These are phyloP conservation scores for Brassica cretica DNA, from an alignment of 345 rosid genomes.

Conservation along the genomic window DNA sequence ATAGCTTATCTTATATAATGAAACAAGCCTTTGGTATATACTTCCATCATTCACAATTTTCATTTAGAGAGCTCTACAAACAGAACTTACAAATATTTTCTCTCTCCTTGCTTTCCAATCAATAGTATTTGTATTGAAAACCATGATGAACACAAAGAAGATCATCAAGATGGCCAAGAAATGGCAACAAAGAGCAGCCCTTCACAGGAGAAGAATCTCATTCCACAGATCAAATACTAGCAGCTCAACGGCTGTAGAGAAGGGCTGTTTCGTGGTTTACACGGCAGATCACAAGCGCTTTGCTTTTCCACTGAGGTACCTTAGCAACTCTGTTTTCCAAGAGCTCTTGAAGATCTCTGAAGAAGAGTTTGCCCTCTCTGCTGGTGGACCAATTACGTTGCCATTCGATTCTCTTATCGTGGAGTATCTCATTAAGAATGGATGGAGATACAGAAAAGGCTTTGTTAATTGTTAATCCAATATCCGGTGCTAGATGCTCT, in stretches of 20 bases:
- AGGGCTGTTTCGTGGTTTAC: neutral
- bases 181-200: conserved; percentile 37
- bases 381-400: conserved; percentile 38
- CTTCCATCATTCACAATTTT: neutral
- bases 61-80: neutral
- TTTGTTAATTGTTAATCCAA: conserved; percentile 21
- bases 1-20: neutral
- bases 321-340: conserved; percentile 28
- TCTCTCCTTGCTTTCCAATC: neutral
- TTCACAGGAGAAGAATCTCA: conserved; percentile 31
- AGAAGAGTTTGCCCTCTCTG: conserved; percentile 43
- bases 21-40: neutral
- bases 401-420: conserved; percentile 38
- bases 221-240: conserved; percentile 1
- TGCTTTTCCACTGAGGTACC: neutral
- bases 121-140: neutral
- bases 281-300: neutral
- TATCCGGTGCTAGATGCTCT: conserved; percentile 23
- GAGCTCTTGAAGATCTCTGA: conserved; percentile 46
- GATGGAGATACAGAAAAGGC: conserved; percentile 41
- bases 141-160: conserved; percentile 17
- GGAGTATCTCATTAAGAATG: conserved; percentile 33
- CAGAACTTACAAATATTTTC: neutral
- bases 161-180: conserved; percentile 34
- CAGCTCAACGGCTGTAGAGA: neutral